Evolutionary conservation across 768 basidiomycete species (phyloP).

Genomic region (Tephrocybe sp.): DNA sequence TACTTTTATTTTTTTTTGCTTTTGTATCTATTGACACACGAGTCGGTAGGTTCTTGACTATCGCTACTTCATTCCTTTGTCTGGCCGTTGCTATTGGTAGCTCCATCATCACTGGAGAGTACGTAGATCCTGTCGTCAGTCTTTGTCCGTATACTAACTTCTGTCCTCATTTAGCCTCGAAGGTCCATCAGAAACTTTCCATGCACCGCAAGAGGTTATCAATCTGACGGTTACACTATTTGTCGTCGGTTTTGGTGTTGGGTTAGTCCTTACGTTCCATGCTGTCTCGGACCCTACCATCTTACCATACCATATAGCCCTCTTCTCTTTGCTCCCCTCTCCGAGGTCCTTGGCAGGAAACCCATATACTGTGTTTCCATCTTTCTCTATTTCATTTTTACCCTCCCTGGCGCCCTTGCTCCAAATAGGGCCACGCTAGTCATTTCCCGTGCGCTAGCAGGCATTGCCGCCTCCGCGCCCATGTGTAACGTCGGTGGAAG

Average conservation of each 20-base stretch:
- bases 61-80: slow-evolving; percentile 35
- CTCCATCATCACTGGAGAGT: slow-evolving; percentile 43
- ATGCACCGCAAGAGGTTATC: slow-evolving; percentile 34
- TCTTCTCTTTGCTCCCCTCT: slow-evolving; percentile 39
- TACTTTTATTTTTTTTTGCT: neutral
- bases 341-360: slow-evolving; percentile 37
- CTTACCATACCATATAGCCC: slow-evolving; percentile 27
- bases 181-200: slow-evolving; percentile 31
- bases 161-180: slow-evolving; percentile 24
- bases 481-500: slow-evolving; percentile 44
- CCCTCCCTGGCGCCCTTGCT: slow-evolving; percentile 44
- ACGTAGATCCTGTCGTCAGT: slow-evolving; percentile 12
- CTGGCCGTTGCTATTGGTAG: slow-evolving; percentile 37
- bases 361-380: slow-evolving; percentile 38
- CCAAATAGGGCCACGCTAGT: slow-evolving; percentile 34
- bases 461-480: neutral
- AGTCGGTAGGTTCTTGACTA: slow-evolving; percentile 32
- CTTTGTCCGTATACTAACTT: neutral
- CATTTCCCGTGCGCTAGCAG: slow-evolving; percentile 27
- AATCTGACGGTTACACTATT: slow-evolving; percentile 44
- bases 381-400: slow-evolving; percentile 45
- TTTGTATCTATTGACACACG: slow-evolving; percentile 17
- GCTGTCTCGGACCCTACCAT: slow-evolving; percentile 13
- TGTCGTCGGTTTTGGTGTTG: slow-evolving; percentile 42
- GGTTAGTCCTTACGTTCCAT: slow-evolving; percentile 18